Evolutionary conservation across 305 asterid genomes (phyloP), one percentile per base, ranked within the genome.

Genomic region (Plantago lanceolata): DNA sequence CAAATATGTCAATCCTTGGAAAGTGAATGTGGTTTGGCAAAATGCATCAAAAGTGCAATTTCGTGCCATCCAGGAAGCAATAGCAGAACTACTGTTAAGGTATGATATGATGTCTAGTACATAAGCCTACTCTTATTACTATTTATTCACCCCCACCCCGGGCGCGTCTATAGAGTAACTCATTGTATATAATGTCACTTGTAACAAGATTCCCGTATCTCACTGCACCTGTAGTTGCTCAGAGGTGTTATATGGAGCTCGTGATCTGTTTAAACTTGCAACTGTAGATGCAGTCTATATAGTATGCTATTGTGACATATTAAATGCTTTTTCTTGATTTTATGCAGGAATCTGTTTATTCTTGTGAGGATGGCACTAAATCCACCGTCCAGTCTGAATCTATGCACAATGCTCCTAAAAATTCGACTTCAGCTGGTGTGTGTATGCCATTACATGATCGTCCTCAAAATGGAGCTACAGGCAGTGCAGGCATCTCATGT

Each of bases 1-100:
- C 90, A 87, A 68, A 71, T 89, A 61, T 71, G 67, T 69, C 84
- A 75, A 67, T 79, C 94, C 13, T 70, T 86, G 49, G 80, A 83
- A 57, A 71, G 73, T 68, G 89, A 83, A 69, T 81, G 86, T 74
- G 87, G 86, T 54, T 64, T 88, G 76, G 68, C 68, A 55, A 79
- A 77, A 53, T 83, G 92, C 75, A 81, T 88, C 59, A 76, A 65
- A 68, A 77, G 68, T 26, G 85, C 80, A 44, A 78, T 85, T 71
- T 57, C 58, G 26, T 71, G 68, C 66, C 81, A 77, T 64, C 65
- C 79, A 54, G 88, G 77, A 73, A 80, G 68, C 60, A 68, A 70
- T 63, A 66, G 78, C 78, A 74, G 72, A 73, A 66, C 78, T 66
- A 68, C 72, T 68, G 68, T 73, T 63, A 79, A 88, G 90, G 98